phyloP scores from a whole-genome alignment of 768 basidiomycete species.

The Gloeophyllum trabeum region DNA sequence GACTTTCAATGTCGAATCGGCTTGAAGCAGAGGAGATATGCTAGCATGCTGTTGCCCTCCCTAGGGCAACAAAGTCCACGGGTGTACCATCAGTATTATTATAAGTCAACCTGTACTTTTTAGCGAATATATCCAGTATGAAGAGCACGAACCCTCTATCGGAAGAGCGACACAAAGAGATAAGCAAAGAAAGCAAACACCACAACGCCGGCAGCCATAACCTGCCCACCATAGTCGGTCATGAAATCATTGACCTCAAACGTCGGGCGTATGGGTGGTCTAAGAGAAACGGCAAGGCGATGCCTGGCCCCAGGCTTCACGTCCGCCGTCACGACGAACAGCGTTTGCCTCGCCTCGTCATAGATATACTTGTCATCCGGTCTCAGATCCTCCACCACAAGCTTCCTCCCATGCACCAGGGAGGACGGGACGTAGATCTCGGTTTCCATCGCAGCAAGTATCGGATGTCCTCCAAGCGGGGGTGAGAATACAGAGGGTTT shows the following conservation, averaged over 20 bases:
- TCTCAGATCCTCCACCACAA: constrained; percentile 47
- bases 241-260: constrained; percentile 56
- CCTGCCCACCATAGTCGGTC: constrained; percentile 37
- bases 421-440: constrained; percentile 71
- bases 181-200: constrained; percentile 17
- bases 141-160: not conserved
- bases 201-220: constrained; percentile 19
- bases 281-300: constrained; percentile 40
- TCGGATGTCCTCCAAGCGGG: constrained; percentile 26
- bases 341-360: constrained; percentile 60
- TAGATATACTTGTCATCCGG: constrained; percentile 40
- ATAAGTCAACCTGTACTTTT: not conserved
- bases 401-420: constrained; percentile 41
- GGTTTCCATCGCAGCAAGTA: constrained; percentile 49
- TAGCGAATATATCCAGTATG: not conserved
- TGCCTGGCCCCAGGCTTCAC: constrained; percentile 36
- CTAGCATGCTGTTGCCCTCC: too few species aligned
- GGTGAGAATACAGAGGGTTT: constrained; percentile 14
- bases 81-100: not conserved
- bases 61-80: too few species aligned
- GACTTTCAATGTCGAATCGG: too few species aligned
- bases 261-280: constrained; percentile 35
- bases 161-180: not conserved
- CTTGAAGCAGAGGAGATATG: too few species aligned
- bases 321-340: constrained; percentile 46